phyloP scores from a whole-genome alignment of 139 green algal genomes.

The Tetraselmis striata region DNA sequence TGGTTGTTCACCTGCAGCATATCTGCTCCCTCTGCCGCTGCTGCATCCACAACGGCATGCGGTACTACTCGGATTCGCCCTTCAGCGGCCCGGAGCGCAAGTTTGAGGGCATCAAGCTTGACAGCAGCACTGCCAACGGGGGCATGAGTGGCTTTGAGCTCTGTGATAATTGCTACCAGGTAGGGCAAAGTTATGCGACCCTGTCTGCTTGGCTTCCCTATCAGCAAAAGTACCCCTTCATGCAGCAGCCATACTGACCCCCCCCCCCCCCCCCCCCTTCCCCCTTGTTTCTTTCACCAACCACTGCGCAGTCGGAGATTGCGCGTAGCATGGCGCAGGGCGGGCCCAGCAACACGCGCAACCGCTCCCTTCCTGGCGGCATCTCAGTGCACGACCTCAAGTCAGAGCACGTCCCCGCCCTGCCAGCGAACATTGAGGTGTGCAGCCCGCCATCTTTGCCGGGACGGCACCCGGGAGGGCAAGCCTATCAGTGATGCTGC shows the following conservation, averaged over 20 bases:
- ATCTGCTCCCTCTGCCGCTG: slow-evolving; percentile 81
- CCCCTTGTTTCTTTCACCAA: neutral
- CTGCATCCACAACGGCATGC: slow-evolving; percentile 36
- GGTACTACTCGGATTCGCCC: neutral
- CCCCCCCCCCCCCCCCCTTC: neutral
- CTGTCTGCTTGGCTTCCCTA: neutral
- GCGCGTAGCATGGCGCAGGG: neutral
- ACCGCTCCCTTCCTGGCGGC: slow-evolving; percentile 21
- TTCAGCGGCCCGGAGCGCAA: slow-evolving; percentile 45
- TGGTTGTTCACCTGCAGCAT: slow-evolving; percentile 91
- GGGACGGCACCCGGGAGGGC: too few species aligned
- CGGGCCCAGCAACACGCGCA: neutral
- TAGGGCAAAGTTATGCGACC: neutral
- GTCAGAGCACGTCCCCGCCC: slow-evolving; percentile 12
- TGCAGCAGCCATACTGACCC: too few species aligned
- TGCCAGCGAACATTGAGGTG: slow-evolving; percentile 16
- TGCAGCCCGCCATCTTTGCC: too few species aligned
- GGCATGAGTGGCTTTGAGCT: slow-evolving; percentile 42
- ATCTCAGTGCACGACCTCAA: slow-evolving; percentile 32
- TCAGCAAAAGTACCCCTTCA: neutral
- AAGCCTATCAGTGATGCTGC: too few species aligned
- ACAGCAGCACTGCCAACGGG: slow-evolving; percentile 27
- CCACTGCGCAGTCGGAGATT: neutral
- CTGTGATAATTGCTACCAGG: slow-evolving; percentile 40
- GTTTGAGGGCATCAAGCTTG: slow-evolving; percentile 80